Conservation (phyloP, 768 basidiomycete genomes). For the Thelephora ganbajun region DNA sequence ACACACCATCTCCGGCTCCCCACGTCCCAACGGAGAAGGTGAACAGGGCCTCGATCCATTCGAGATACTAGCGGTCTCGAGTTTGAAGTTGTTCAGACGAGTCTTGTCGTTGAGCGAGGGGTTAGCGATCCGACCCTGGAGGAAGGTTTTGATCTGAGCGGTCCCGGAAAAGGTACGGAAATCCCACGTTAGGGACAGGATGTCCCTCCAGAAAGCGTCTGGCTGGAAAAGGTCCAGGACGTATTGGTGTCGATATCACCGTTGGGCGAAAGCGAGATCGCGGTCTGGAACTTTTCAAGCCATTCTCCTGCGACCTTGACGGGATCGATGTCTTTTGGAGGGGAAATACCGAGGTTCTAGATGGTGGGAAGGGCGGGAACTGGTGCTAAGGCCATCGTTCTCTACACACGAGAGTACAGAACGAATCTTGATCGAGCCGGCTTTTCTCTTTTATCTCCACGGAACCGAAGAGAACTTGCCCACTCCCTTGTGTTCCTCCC, state of each 20-base stretch:
- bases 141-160: slow-evolving; percentile 26
- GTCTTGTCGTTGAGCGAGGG: slow-evolving; percentile 12
- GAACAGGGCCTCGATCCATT: slow-evolving; percentile 20
- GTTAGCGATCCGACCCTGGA: slow-evolving; percentile 27
- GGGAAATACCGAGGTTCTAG: slow-evolving; percentile 8
- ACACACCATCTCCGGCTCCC: slow-evolving; percentile 18
- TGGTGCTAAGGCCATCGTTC: too few species aligned
- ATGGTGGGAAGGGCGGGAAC: slow-evolving; percentile 15
- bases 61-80: slow-evolving; percentile 27
- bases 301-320: not conserved
- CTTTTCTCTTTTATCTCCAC: too few species aligned
- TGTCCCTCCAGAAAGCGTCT: slow-evolving; percentile 41
- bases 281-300: not conserved
- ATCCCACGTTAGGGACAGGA: slow-evolving; percentile 50
- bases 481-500: not conserved
- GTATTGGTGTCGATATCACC: slow-evolving; percentile 5
- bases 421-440: too few species aligned
- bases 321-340: slow-evolving; percentile 1
- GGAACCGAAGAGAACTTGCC: too few species aligned
- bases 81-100: slow-evolving; percentile 22
- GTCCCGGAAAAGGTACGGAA: slow-evolving; percentile 41
- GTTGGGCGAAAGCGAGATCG: not conserved
- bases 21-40: slow-evolving; percentile 26
- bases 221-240: slow-evolving; percentile 10
- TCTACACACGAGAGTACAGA: too few species aligned